Conservation (phyloP, 2,329 filamentous ascomycete species). For the Geosmithia putterillii region DNA sequence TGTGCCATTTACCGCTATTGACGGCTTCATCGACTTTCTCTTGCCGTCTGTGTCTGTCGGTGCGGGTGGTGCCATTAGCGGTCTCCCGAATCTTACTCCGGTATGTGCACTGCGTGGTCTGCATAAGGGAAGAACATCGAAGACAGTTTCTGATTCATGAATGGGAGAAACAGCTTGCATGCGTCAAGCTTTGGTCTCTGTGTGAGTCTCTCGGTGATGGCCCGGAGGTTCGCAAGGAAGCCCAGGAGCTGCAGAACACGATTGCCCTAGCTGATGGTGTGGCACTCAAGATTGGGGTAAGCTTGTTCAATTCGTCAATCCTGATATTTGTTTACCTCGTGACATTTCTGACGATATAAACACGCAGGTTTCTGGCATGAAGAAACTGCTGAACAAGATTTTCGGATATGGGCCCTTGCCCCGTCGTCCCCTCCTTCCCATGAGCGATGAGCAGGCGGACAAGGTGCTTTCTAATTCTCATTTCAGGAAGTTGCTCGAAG, state of each 20-base stretch:
- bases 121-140: neutral
- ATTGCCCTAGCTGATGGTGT: neutral
- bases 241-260: neutral
- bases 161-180: neutral
- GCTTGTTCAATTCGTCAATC: neutral
- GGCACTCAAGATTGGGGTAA: neutral
- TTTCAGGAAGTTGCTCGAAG: neutral
- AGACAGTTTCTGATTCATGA: neutral
- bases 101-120: neutral
- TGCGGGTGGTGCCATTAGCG: slow-evolving; percentile 1
- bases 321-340: neutral
- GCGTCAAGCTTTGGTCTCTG: neutral
- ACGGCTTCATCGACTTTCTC: slow-evolving; percentile 14
- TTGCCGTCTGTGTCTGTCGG: slow-evolving; percentile 11
- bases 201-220: neutral
- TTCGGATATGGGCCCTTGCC: neutral
- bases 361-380: neutral
- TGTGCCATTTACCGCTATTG: slow-evolving; percentile 8
- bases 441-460: neutral
- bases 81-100: neutral
- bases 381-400: neutral
- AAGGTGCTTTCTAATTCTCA: neutral
- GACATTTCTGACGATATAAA: neutral
- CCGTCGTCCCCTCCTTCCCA: neutral
- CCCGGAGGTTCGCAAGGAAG: neutral